A percentile compares a stretch with the other conserved stretches of the same genome.
phyloP scores from a whole-genome alignment of 306 rosid genomes.

The Lablab purpureus region DNA sequence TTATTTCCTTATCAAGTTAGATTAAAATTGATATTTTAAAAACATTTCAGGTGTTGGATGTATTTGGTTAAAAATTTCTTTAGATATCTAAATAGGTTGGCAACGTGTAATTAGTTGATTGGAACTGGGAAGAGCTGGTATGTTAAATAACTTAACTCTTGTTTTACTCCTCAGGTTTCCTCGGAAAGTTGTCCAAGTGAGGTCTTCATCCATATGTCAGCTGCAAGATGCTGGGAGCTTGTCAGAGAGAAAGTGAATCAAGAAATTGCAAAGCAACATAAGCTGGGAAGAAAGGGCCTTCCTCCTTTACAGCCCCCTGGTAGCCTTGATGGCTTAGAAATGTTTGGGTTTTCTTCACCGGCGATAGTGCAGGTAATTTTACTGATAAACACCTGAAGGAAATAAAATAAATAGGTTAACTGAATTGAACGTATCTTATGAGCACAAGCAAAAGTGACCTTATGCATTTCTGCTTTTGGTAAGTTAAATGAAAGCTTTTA shows the following conservation, averaged over 20 bases:
- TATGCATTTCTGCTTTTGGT: neutral
- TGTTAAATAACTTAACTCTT: constrained; percentile 30
- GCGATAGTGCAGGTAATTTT: constrained; percentile 90
- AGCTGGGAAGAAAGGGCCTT: constrained; percentile 75
- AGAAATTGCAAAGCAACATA: constrained; percentile 90
- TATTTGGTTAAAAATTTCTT: constrained; percentile 33
- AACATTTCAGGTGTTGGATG: neutral
- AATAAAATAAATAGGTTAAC: neutral
- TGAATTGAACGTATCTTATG: neutral
- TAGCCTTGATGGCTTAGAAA: constrained; percentile 96
- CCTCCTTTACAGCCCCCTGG: constrained; percentile 99
- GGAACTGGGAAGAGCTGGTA: constrained; percentile 27
- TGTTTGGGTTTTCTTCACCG: constrained; percentile 99
- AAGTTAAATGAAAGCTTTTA: neutral
- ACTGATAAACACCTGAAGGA: neutral
- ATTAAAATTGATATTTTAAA: constrained; percentile 18
- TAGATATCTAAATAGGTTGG: constrained; percentile 27
- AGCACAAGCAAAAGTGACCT: neutral
- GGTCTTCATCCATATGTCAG: constrained; percentile 83
- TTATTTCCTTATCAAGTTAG: constrained; percentile 33
- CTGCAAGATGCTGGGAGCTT: constrained; percentile 89
- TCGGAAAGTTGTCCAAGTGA: constrained; percentile 80
- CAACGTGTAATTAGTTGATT: constrained; percentile 18
- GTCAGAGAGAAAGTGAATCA: constrained; percentile 94
- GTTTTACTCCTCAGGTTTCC: constrained; percentile 64